Percentiles rank a stretch among this genome's conserved stretches.
Evolutionary conservation across 371 early-diverging fungal species (phyloP).

Genomic region (Syncephalastrum monosporum): DNA sequence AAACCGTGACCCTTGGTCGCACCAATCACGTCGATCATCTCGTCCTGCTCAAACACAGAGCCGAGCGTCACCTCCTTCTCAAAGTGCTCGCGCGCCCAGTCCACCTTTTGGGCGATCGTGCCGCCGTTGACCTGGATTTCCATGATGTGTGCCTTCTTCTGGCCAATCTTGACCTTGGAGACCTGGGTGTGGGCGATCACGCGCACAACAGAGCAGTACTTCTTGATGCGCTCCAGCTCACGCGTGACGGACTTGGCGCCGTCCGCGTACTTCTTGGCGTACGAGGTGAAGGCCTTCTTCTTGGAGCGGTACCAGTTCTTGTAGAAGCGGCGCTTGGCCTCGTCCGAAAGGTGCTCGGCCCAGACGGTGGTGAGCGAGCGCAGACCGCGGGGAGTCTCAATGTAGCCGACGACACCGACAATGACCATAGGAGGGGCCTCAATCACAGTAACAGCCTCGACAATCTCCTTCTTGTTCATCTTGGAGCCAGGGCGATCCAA

Average conservation of each 20-base stretch:
- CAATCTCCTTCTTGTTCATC: constrained; percentile 99
- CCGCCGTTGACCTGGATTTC: constrained; percentile 99
- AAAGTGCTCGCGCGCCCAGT: constrained; percentile 96
- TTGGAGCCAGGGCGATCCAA: constrained; percentile 98
- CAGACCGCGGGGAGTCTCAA: constrained; percentile 98
- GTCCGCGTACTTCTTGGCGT: constrained; percentile 95
- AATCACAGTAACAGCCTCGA: constrained; percentile 99
- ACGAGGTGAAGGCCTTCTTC: constrained; percentile 99
- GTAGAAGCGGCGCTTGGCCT: constrained; percentile 98
- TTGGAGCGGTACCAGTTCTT: constrained; percentile 99
- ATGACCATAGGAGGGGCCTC: constrained; percentile 99
- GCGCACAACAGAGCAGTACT: constrained; percentile 98
- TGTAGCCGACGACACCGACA: constrained; percentile 99
- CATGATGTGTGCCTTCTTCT: constrained; percentile 99
- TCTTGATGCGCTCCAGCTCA: constrained; percentile 97
- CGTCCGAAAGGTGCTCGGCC: constrained; percentile 99
- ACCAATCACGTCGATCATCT: constrained; percentile 99
- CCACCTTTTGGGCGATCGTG: constrained; percentile 95
- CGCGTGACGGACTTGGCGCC: constrained; percentile 87
- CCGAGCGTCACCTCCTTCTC: constrained; percentile 94
- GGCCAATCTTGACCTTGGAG: constrained; percentile 90
- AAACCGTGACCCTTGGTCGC: constrained; percentile 99
- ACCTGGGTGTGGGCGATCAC: constrained; percentile 99
- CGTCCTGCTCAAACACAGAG: constrained; percentile 96
- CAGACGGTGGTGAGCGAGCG: constrained; percentile 98